Base-by-base conservation (phyloP, 2,329 filamentous ascomycete genomes). In the Claviceps paspali region DNA sequence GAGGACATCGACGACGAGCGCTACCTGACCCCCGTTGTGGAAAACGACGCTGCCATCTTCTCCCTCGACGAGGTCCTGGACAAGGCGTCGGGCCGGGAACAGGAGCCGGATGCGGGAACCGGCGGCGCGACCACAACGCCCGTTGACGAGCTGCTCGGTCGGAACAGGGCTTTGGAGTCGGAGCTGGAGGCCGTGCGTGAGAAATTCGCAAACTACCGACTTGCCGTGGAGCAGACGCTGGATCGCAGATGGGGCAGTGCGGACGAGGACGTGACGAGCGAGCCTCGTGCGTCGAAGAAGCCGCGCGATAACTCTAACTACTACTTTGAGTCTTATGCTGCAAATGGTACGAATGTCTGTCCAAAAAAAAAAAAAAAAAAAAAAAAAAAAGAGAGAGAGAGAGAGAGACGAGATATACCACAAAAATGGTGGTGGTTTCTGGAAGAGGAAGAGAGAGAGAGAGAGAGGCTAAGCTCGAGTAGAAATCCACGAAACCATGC, bases 401-500 rank as follows among this genome's bases (percentile, higher is more conserved):
- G n/a, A n/a, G n/a, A n/a, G n/a, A n/a, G n/a, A n/a, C n/a, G n/a
- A n/a, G n/a, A n/a, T n/a, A n/a, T n/a, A n/a, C n/a, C n/a, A n/a
- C n/a, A n/a, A n/a, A n/a, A n/a, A n/a, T n/a, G n/a, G n/a, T n/a
- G n/a, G n/a, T n/a, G n/a, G n/a, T n/a, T n/a, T n/a, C n/a, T n/a
- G n/a, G n/a, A n/a, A n/a, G n/a, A n/a, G n/a, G n/a, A n/a, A n/a
- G n/a, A n/a, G n/a, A n/a, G n/a, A n/a, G n/a, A n/a, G n/a, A n/a
- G n/a, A n/a, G n/a, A 4, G n/a, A 30, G 18, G 22, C 42, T 46
- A 29, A 29, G 6, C 0, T 14, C 10, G 12, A 3, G 26, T 22
- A 82, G 83, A 85, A 40, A 95, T 96, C 39, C 87, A 96, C 56
- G 85, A 94, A 54, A 86, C 82, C 6, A 96, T 96, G 87, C 70